Evolutionary conservation across 352 stramenopile species (phyloP), one percentile per base, ranked within the genome.

Genomic region (Chloridella minuta): DNA sequence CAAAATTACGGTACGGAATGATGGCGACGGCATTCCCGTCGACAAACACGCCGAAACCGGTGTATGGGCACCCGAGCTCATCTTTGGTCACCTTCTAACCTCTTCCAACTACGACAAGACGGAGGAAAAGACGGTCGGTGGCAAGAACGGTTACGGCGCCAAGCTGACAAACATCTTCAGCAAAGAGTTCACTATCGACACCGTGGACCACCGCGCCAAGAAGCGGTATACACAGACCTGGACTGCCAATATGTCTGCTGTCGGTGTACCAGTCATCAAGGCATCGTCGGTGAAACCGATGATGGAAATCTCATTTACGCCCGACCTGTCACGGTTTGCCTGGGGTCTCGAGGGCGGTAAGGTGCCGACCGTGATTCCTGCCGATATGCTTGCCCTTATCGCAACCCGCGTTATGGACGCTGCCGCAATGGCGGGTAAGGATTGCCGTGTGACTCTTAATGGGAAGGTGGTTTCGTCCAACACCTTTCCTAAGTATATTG

Each of bases 81-180:
- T 99, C 85, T 98, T 99, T 89, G 96, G 95, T 0, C 93, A 98
- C 89, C 91, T 99, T 86, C 89, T 98, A 2, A 99, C 95, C 21
- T 95, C 95, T 49, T 97, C 92, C 18, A 99, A 99, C 90, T 99
- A 98, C 88, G 93, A 98, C 86, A 95, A 99, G 87, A 93, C 94
- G 49, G 93, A 97, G 89, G 95, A 97, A 88, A 96, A 96, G 88
- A 88, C 93, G 3, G 93, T 91, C 2, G 96, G 96, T 87, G 96
- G 96, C 86, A 89, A 95, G 24, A 97, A 99, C 88, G 96, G 96
- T 18, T 98, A 98, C 87, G 96, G 96, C 40, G 96, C 96, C 0
- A 99, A 99, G 89, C 91, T 99, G 0, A 95, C 97, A 0, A 99
- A 99, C 89, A 99, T 99, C 88, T 99, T 99, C 89, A 98, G 94